These are phyloP conservation scores for Paraphaeosphaeria minitans DNA, from an alignment of 2,329 filamentous ascomycete species.

Conservation along the genomic window DNA sequence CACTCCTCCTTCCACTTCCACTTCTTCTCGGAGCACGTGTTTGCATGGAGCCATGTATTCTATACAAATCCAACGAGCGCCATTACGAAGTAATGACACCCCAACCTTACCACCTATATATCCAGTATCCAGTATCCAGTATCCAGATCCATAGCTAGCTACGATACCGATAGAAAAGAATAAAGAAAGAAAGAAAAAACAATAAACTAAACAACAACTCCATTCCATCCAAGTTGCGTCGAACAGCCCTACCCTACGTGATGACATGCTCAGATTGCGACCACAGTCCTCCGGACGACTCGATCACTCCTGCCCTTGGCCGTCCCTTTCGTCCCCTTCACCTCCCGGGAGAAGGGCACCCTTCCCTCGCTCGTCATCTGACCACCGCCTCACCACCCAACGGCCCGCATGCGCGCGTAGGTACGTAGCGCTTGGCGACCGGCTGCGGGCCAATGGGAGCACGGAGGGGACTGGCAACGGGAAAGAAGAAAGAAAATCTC, in stretches of 20 bases:
- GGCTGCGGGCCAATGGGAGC: background rate
- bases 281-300: too few species aligned
- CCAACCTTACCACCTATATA: too few species aligned
- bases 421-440: constrained; percentile 7
- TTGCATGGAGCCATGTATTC: background rate
- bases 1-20: background rate
- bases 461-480: background rate
- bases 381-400: background rate
- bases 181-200: too few species aligned
- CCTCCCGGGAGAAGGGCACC: too few species aligned
- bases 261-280: too few species aligned
- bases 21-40: background rate
- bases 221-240: background rate
- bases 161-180: background rate
- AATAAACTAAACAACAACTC: background rate
- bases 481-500: too few species aligned
- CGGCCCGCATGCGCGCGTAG: constrained; percentile 4
- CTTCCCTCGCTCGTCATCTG: background rate
- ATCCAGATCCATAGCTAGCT: background rate
- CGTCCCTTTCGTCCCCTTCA: background rate
- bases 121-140: constrained; percentile 14
- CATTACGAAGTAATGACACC: constrained; percentile 31
- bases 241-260: too few species aligned
- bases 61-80: constrained; percentile 16
- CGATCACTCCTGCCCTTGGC: too few species aligned